These are phyloP conservation scores for Candida neerlandica DNA, from an alignment of 1,139 yeast species.

Conservation along the genomic window DNA sequence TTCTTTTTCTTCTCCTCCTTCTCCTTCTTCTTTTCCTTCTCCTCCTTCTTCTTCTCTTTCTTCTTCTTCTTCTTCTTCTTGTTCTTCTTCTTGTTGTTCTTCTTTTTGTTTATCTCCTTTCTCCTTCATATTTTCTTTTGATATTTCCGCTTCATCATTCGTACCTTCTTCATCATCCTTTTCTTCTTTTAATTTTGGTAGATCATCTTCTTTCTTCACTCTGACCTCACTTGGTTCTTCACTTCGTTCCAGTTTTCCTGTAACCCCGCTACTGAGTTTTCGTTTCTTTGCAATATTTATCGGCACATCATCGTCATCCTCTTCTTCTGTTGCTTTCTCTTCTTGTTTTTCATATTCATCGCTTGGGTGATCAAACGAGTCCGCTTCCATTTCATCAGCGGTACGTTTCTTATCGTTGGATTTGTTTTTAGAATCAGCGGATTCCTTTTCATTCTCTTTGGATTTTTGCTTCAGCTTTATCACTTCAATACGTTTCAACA, in stretches of 20 bases:
- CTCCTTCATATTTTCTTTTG: slow-evolving; percentile 15
- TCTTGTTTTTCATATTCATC: slow-evolving; percentile 7
- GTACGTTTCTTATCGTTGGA: slow-evolving; percentile 12
- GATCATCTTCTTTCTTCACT: slow-evolving; percentile 13
- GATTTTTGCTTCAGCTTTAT: slow-evolving; percentile 11
- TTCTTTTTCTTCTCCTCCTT: neutral
- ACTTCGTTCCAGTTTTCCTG: neutral
- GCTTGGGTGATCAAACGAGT: slow-evolving; percentile 1
- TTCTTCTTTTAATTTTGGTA: slow-evolving; percentile 8
- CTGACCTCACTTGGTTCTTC: slow-evolving; percentile 14
- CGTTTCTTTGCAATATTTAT: slow-evolving; percentile 18
- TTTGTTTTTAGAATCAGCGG: slow-evolving; percentile 1
- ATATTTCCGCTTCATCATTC: slow-evolving; percentile 11
- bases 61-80: slow-evolving; percentile 16
- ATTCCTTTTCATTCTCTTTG: neutral
- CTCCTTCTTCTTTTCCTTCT: slow-evolving; percentile 11
- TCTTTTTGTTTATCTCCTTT: slow-evolving; percentile 15
- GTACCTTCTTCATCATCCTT: slow-evolving; percentile 10
- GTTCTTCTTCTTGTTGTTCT: neutral
- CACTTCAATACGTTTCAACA: slow-evolving; percentile 29
- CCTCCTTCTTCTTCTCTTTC: slow-evolving; percentile 10
- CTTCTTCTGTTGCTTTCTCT: slow-evolving; percentile 8
- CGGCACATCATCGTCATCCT: slow-evolving; percentile 17
- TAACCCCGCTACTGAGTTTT: slow-evolving; percentile 11
- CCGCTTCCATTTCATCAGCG: slow-evolving; percentile 16